Evolutionary conservation across 192 early-diverging fungal species (phyloP).

Genomic region (Dispira simplex): DNA sequence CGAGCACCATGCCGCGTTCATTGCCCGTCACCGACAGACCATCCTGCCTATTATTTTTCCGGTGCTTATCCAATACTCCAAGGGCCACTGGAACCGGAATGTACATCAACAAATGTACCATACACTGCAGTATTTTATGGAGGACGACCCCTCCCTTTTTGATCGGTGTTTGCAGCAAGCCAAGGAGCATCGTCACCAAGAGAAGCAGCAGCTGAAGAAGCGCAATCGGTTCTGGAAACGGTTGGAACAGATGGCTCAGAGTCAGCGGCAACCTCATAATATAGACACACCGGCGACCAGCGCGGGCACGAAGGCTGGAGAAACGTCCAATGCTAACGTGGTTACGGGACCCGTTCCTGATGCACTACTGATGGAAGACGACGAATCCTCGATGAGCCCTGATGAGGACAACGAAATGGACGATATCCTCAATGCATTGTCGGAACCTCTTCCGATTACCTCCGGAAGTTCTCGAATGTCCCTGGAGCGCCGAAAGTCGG

Average conservation of each 20-base stretch:
- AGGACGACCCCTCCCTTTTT: conserved; percentile 88
- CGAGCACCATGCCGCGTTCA: conserved; percentile 92
- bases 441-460: conserved; percentile 14
- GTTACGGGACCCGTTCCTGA: background rate
- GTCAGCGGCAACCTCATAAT: background rate
- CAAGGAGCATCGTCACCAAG: conserved; percentile 74
- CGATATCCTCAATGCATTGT: background rate
- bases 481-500: conserved; percentile 34
- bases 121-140: conserved; percentile 94
- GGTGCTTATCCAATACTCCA: conserved; percentile 85
- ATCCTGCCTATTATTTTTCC: conserved; percentile 95
- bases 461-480: conserved; percentile 15
- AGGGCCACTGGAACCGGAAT: conserved; percentile 97
- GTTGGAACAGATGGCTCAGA: conserved; percentile 32
- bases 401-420: background rate
- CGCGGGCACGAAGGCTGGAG: background rate
- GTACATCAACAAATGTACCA: conserved; percentile 96
- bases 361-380: background rate
- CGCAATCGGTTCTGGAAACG: conserved; percentile 65
- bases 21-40: conserved; percentile 78
- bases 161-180: conserved; percentile 90
- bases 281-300: background rate
- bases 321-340: background rate
- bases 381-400: background rate
- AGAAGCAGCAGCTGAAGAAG: conserved; percentile 68